Percentiles rank a stretch among this genome's conserved stretches.
Evolutionary conservation across 2,329 filamentous ascomycete species (phyloP).

Genomic region (Colletotrichum liriopes): DNA sequence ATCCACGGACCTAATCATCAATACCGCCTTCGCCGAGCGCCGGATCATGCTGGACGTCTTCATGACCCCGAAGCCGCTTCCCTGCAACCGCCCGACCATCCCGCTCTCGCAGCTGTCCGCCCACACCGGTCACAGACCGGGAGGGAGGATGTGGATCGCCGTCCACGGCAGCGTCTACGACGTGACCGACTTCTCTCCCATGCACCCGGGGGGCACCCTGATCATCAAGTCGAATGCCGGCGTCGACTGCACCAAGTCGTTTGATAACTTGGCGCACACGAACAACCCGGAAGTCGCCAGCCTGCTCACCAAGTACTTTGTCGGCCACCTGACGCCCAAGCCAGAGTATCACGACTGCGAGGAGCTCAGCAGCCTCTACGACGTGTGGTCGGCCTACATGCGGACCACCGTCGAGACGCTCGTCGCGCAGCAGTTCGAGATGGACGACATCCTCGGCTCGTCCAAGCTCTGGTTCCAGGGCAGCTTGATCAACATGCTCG

Average conservation of each 20-base stretch:
- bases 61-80: constrained; percentile 68
- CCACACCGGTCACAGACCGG: constrained; percentile 66
- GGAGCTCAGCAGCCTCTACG: constrained; percentile 62
- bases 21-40: constrained; percentile 68
- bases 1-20: constrained; percentile 64
- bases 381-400: constrained; percentile 66
- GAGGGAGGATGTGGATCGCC: constrained; percentile 64
- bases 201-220: constrained; percentile 68
- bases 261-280: constrained; percentile 69
- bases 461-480: constrained; percentile 63
- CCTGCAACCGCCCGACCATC: constrained; percentile 66
- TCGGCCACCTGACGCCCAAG: constrained; percentile 66
- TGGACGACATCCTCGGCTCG: constrained; percentile 64
- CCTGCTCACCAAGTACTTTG: constrained; percentile 68
- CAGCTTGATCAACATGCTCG: constrained; percentile 63
- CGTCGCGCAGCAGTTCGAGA: constrained; percentile 67
- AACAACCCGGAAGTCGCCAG: constrained; percentile 69
- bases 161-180: constrained; percentile 69
- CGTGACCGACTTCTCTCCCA: constrained; percentile 66
- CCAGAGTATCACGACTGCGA: constrained; percentile 60
- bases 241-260: constrained; percentile 66
- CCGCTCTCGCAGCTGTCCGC: constrained; percentile 64
- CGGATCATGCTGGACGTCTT: constrained; percentile 72
- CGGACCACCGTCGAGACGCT: constrained; percentile 65
- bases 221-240: constrained; percentile 70